A percentile compares a stretch with the other conserved stretches of the same genome.
Conservation (phyloP, 768 basidiomycete genomes). For the Calocybe indica region DNA sequence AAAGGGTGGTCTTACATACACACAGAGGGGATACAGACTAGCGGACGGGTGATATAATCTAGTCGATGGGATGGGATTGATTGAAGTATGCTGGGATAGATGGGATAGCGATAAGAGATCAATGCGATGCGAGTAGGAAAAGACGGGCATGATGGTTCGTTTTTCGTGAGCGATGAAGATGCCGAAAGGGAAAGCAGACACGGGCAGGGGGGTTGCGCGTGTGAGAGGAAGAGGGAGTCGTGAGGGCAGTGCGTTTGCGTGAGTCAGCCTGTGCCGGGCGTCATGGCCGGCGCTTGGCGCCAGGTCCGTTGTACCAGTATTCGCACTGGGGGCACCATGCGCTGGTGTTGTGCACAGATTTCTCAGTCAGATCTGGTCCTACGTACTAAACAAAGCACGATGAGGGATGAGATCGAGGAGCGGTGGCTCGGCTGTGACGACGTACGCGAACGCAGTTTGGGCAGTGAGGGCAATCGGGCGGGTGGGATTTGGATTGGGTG, state of each 20-base stretch:
- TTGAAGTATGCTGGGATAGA: too few relatives aligned
- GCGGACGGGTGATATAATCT: too few relatives aligned
- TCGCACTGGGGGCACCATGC: slow-evolving; percentile 55
- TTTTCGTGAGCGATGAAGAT: too few relatives aligned
- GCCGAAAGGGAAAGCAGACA: slow-evolving; percentile 4
- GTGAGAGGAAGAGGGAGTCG: slow-evolving; percentile 1
- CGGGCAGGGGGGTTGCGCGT: slow-evolving; percentile 2
- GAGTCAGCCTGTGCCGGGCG: slow-evolving; percentile 3
- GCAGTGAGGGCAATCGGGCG: slow-evolving; percentile 29
- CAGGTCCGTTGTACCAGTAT: slow-evolving; percentile 49
- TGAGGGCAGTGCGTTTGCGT: slow-evolving; percentile 1
- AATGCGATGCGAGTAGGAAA: too few relatives aligned
- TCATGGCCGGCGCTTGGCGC: slow-evolving; percentile 33
- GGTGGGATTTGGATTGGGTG: slow-evolving; percentile 28
- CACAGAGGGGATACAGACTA: too few relatives aligned
- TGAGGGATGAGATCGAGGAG: slow-evolving; percentile 4
- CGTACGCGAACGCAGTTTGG: slow-evolving; percentile 40
- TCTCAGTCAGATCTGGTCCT: slow-evolving; percentile 67
- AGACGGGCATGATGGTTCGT: too few relatives aligned
- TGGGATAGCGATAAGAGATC: too few relatives aligned
- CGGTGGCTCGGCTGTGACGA: slow-evolving; percentile 6
- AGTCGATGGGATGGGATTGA: too few relatives aligned
- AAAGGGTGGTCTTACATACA: too few relatives aligned
- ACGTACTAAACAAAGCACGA: slow-evolving; percentile 41
- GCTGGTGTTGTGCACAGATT: slow-evolving; percentile 40